These are phyloP conservation scores for Ochromonas danica DNA, from an alignment of 108 stramenopile genomes.

Conservation along the genomic window DNA sequence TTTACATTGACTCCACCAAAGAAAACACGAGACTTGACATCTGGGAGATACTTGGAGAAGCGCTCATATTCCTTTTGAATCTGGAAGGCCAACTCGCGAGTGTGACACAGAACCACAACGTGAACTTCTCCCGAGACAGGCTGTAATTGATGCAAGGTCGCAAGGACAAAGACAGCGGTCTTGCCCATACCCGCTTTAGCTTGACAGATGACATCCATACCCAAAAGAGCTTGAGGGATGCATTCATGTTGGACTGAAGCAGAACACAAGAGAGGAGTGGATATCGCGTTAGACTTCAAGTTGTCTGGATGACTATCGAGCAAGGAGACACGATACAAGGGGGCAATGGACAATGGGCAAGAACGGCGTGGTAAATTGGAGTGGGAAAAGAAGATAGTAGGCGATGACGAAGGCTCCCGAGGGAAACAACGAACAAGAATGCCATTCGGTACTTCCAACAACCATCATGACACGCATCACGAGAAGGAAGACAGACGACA, in stretches of 20 bases:
- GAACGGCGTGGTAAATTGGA: no score
- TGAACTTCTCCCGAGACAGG: slow-evolving; percentile 48
- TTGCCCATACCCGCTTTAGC: slow-evolving; percentile 99
- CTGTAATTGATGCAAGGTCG: slow-evolving; percentile 92
- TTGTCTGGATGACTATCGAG: slow-evolving; percentile 55
- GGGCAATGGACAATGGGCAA: no score
- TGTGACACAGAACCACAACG: slow-evolving; percentile 95
- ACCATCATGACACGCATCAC: no score
- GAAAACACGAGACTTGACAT: slow-evolving; percentile 95
- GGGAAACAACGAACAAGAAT: no score
- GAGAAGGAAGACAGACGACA: no score
- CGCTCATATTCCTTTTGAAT: slow-evolving; percentile 98
- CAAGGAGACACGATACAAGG: no score
- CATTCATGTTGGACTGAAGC: slow-evolving; percentile 78
- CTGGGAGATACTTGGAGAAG: slow-evolving; percentile 96
- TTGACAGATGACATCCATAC: slow-evolving; percentile 98
- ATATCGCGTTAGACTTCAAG: background rate
- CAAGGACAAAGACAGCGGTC: slow-evolving; percentile 98
- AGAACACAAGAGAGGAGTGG: slow-evolving; percentile 17
- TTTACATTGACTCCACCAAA: slow-evolving; percentile 82
- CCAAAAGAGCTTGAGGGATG: slow-evolving; percentile 98
- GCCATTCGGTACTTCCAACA: no score
- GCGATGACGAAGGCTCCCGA: no score
- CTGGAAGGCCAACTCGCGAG: slow-evolving; percentile 98
- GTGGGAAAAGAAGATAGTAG: no score